Percentiles rank a stretch among this genome's conserved stretches.
phyloP scores from a whole-genome alignment of 148 eudicot species.

The Vaccinium myrtillus region DNA sequence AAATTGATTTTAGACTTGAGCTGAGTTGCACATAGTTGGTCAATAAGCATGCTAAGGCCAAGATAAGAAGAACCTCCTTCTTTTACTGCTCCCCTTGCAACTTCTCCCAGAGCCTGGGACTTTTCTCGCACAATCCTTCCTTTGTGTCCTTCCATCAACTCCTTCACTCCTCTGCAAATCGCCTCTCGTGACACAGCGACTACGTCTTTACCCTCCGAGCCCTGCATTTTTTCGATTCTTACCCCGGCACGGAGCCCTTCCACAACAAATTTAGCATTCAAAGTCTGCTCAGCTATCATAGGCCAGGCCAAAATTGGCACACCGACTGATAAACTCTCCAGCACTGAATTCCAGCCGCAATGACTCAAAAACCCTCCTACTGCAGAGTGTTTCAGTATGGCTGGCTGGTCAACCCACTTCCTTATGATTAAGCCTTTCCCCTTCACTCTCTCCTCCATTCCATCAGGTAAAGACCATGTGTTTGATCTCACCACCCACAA shows the following conservation, averaged over 20 bases:
- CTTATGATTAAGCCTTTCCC: conserved; percentile 27
- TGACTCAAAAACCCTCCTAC: conserved; percentile 36
- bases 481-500: conserved; percentile 31
- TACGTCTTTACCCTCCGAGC: neutral
- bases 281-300: conserved; percentile 33
- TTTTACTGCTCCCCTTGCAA: conserved; percentile 19
- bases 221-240: neutral
- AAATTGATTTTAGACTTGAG: neutral
- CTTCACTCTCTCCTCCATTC: conserved; percentile 25
- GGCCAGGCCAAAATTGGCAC: conserved; percentile 38
- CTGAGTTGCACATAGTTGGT: conserved; percentile 6
- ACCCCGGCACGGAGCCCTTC: conserved; percentile 29
- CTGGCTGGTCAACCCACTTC: conserved; percentile 36
- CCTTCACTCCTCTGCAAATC: conserved; percentile 27
- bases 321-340: conserved; percentile 34
- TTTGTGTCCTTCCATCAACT: conserved; percentile 30
- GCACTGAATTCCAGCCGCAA: conserved; percentile 34
- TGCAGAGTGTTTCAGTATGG: conserved; percentile 26
- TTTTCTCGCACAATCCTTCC: conserved; percentile 22
- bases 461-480: conserved; percentile 23
- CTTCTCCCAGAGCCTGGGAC: conserved; percentile 20
- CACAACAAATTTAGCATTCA: conserved; percentile 28
- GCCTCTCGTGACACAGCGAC: conserved; percentile 5
- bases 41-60: conserved; percentile 11
- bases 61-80: conserved; percentile 31